These are phyloP conservation scores for Ceratocystis smalleyi DNA, from an alignment of 2,329 filamentous ascomycete species.

Conservation along the genomic window DNA sequence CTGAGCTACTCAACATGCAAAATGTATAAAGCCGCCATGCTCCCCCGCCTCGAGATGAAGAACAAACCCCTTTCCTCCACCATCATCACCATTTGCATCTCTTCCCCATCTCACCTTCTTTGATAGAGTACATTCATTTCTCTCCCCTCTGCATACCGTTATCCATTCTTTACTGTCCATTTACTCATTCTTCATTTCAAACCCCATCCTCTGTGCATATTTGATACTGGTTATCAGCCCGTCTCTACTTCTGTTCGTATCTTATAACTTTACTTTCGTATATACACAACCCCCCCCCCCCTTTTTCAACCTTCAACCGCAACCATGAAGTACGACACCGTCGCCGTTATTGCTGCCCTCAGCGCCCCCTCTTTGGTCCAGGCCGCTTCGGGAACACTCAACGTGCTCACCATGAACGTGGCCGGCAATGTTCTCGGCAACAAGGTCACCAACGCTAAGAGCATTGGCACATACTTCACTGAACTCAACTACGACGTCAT, in stretches of 20 bases:
- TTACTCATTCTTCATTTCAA: not conserved
- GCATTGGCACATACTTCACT: constrained; percentile 41
- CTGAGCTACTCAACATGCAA: no score
- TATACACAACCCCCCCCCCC: no score
- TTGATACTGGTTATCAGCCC: not conserved
- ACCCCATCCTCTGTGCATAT: not conserved
- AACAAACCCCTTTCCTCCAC: no score
- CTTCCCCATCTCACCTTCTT: not conserved
- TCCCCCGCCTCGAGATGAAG: not conserved
- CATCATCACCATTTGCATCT: no score
- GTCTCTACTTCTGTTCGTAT: not conserved
- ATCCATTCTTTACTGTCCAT: no score
- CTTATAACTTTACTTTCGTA: not conserved
- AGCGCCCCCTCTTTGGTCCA: constrained; percentile 12
- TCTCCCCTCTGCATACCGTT: no score
- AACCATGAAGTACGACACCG: constrained; percentile 15
- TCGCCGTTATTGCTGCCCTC: constrained; percentile 8
- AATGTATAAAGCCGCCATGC: not conserved
- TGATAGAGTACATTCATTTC: constrained; percentile 7
- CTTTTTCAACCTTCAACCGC: not conserved
- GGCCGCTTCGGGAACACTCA: constrained; percentile 28
- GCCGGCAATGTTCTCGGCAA: constrained; percentile 47
- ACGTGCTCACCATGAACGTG: constrained; percentile 41
- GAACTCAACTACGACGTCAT: constrained; percentile 45
- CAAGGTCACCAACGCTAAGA: constrained; percentile 40